A percentile compares a stretch with the other conserved stretches of the same genome.
These are phyloP conservation scores for Globisporangium apiculatum DNA, from an alignment of 352 stramenopile species.

Conservation along the genomic window DNA sequence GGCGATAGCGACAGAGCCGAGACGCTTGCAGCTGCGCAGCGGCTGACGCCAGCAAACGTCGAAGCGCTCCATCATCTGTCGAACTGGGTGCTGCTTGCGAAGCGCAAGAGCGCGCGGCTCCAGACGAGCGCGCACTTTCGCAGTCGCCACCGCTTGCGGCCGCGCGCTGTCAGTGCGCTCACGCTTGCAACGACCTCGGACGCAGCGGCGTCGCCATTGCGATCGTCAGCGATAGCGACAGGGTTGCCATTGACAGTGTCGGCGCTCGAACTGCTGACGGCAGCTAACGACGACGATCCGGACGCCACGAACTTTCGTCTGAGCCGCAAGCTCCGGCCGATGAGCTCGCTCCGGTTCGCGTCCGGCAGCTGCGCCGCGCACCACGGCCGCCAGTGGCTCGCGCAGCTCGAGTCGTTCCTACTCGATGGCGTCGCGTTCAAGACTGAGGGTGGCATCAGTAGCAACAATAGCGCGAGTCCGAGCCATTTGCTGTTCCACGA, in stretches of 20 bases:
- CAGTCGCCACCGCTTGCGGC: conserved; percentile 14
- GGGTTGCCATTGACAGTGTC: not conserved
- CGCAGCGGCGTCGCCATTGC: conserved; percentile 9
- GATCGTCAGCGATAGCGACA: not conserved
- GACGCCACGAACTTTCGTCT: conserved; percentile 47
- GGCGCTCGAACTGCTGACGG: conserved; percentile 13
- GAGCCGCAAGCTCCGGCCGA: conserved; percentile 67
- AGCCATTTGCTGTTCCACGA: conserved; percentile 81
- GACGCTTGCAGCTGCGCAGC: conserved; percentile 2
- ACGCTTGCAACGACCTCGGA: conserved; percentile 24
- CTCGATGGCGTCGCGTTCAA: conserved; percentile 50
- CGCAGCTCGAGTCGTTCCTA: conserved; percentile 67
- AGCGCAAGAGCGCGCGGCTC: conserved; percentile 59
- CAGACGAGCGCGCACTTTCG: conserved; percentile 30
- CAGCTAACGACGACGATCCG: conserved; percentile 10
- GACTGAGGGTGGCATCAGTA: conserved; percentile 4
- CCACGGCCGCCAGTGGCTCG: conserved; percentile 59
- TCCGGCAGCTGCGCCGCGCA: conserved; percentile 44
- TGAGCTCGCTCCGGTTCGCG: conserved; percentile 76
- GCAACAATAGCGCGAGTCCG: conserved; percentile 10
- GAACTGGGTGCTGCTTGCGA: conserved; percentile 75
- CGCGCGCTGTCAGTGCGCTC: conserved; percentile 40
- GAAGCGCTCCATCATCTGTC: conserved; percentile 66
- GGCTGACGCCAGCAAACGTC: conserved; percentile 55
- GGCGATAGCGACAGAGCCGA: no score